A percentile compares a stretch with the other conserved stretches of the same genome.
phyloP scores from a whole-genome alignment of 2,329 filamentous ascomycete species.

The Xylariaceae sp. region DNA sequence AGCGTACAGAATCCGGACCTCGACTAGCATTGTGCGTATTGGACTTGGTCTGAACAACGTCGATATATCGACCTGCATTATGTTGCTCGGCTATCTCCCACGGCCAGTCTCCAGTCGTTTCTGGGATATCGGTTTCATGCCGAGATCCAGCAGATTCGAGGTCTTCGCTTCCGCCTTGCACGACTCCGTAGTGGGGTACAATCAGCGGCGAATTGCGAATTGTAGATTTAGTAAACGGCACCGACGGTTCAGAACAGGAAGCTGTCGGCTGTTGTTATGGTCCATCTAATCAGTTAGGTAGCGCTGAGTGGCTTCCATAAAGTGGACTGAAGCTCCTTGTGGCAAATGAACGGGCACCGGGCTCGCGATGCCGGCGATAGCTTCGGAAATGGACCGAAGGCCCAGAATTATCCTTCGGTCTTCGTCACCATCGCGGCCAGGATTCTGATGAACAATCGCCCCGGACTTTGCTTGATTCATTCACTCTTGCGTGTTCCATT shows the following conservation, averaged over 20 bases:
- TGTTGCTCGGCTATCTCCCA: not conserved
- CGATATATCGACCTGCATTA: no score
- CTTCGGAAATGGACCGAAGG: not conserved
- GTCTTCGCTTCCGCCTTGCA: not conserved
- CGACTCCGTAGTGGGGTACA: not conserved
- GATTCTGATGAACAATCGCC: not conserved
- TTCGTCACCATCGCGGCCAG: not conserved
- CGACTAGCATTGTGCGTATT: not conserved
- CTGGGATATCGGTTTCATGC: not conserved
- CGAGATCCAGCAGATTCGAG: no score
- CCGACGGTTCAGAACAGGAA: not conserved
- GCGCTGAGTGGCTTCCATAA: not conserved
- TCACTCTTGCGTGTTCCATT: not conserved
- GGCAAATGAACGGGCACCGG: not conserved
- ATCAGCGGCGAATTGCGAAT: not conserved
- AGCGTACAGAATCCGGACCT: not conserved
- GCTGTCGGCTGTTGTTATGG: not conserved
- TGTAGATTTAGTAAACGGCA: not conserved
- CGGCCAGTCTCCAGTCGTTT: not conserved
- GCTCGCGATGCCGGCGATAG: not conserved
- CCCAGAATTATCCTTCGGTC: not conserved
- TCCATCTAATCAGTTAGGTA: not conserved
- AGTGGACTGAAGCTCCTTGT: not conserved
- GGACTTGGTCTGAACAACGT: no score
- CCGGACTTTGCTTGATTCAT: not conserved